Conservation (phyloP, 1,139 yeast genomes). For the Saccharomyces hybrid region DNA sequence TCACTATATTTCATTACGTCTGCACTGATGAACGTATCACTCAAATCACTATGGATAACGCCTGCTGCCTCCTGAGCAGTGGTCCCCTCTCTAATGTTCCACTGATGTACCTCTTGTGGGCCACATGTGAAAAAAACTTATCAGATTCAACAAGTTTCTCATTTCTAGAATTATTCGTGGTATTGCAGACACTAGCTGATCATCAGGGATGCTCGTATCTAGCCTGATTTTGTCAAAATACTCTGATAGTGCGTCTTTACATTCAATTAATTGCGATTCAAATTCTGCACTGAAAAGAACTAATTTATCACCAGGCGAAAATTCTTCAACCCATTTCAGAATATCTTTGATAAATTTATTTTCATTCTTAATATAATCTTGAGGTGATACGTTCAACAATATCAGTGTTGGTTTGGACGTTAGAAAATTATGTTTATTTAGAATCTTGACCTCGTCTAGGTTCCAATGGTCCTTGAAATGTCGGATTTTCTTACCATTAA, state of each 20-base stretch:
- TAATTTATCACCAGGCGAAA: constrained; percentile 50
- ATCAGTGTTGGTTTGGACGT: constrained; percentile 67
- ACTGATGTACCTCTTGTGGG: constrained; percentile 79
- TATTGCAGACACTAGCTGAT: constrained; percentile 30
- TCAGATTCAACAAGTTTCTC: constrained; percentile 61
- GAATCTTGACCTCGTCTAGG: constrained; percentile 47
- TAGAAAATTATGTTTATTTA: constrained; percentile 52
- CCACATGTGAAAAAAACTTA: constrained; percentile 90
- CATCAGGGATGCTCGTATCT: background rate
- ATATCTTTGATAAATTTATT: constrained; percentile 44
- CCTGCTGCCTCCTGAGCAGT: constrained; percentile 92
- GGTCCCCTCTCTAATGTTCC: constrained; percentile 77
- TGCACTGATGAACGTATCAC: constrained; percentile 76
- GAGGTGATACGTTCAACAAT: constrained; percentile 50
- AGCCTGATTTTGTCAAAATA: constrained; percentile 5
- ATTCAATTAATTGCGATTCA: constrained; percentile 40
- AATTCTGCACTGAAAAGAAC: constrained; percentile 54
- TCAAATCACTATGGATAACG: constrained; percentile 81
- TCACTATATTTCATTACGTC: constrained; percentile 56
- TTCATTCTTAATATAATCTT: constrained; percentile 40
- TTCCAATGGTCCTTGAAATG: constrained; percentile 42
- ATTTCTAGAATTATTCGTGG: constrained; percentile 48
- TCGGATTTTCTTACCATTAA: constrained; percentile 52
- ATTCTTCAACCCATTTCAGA: constrained; percentile 45
- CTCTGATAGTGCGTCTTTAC: constrained; percentile 23